Evolutionary conservation across 805 yeast species (phyloP), one percentile per base, ranked within the genome.

Genomic region (Candida silvatica): DNA sequence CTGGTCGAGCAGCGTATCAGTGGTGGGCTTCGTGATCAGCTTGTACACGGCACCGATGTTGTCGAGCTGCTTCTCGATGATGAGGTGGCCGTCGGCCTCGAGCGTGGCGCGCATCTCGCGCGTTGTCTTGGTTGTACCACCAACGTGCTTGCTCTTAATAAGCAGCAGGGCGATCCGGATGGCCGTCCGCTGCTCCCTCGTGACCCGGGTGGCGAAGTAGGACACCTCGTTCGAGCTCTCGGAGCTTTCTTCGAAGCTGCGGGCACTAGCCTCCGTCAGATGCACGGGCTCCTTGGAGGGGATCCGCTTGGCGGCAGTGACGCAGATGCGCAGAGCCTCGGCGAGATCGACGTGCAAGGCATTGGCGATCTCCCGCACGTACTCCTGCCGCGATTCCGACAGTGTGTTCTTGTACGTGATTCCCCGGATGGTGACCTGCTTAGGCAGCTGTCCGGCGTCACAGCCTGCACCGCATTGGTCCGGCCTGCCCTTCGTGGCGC

Each of bases 121-220:
- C 8, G 29, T 20, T 11, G 28, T 31, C n/a, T 36, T 25, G 20
- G 37, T 35, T 8, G 35, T 20, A 9, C 30, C 17, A 6, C 27
- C 17, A 17, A 32, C 52, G 3, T 43, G 39, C 18, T 54, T 56
- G 36, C 44, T 51, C 35, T 46, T 58, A 18, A 66, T 46, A 26
- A 66, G 47, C 43, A 57, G 62, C 27, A 61, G 47, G 2, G 66
- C 59, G 3, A 71, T 52, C 27, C 64, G 61, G n/a, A 75, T 46
- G 0, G 74, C 54, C 1, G 62, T 51, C 40, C 75, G 58, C 47
- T 80, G 66, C 46, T 79, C 85, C 37, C 64, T 54, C 37, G 74
- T 52, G 1, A 71, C 56, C n/a, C 51, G 52, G 16, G 59, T 49
- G 6, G 61, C 56, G 46, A 66, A 62, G n/a, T 64, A 41, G 12